These are phyloP conservation scores for Dissophora globulifera DNA, from an alignment of 192 early-diverging fungal species.

Conservation along the genomic window DNA sequence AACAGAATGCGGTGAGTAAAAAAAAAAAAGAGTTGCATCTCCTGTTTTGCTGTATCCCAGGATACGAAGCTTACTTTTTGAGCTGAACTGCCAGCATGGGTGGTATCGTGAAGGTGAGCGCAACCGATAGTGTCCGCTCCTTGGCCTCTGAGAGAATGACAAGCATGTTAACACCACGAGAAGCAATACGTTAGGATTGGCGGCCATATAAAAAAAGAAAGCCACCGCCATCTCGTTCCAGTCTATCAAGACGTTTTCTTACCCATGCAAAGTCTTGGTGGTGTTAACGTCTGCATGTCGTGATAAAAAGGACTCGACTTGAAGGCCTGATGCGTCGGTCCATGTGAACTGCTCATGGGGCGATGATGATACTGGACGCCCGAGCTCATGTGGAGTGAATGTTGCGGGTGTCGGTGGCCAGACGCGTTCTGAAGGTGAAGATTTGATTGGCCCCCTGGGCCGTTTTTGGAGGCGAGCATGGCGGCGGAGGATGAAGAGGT, in stretches of 20 bases:
- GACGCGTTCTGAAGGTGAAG: background rate
- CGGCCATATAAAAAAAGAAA: background rate
- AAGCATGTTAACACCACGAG: background rate
- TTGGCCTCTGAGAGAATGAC: conserved; percentile 31
- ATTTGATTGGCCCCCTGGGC: conserved; percentile 9
- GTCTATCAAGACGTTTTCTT: background rate
- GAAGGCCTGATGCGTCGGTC: conserved; percentile 14
- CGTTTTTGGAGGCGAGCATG: conserved; percentile 18
- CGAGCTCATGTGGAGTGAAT: background rate
- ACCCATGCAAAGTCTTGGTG: conserved; percentile 34
- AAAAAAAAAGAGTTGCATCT: no score
- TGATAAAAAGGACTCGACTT: conserved; percentile 49
- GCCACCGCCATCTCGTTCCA: background rate
- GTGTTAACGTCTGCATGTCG: conserved; percentile 28
- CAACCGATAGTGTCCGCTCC: conserved; percentile 35
- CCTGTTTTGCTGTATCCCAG: background rate
- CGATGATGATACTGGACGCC: background rate
- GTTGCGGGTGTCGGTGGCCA: background rate
- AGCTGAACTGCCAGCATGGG: conserved; percentile 35
- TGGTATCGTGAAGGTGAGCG: conserved; percentile 14
- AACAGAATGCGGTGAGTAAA: conserved; percentile 4
- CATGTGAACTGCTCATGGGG: background rate
- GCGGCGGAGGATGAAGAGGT: background rate
- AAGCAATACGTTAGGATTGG: background rate
- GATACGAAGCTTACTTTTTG: conserved; percentile 24